These are phyloP conservation scores for Phyllosticta citriasiana DNA, from an alignment of 2,329 filamentous ascomycete genomes.

Conservation along the genomic window DNA sequence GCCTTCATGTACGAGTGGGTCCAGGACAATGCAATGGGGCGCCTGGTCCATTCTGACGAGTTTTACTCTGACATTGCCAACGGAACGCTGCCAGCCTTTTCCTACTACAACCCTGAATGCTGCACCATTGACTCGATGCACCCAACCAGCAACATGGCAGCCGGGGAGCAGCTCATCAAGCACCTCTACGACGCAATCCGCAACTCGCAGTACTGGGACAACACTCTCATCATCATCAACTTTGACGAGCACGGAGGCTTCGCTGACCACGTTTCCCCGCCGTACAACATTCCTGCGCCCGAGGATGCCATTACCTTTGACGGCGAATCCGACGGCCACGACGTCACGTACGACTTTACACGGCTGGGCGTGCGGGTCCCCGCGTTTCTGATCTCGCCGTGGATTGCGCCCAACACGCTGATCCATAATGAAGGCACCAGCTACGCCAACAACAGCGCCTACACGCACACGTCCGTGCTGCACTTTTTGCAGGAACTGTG, in stretches of 20 bases:
- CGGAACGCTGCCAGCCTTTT: slow-evolving; percentile 18
- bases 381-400: slow-evolving; percentile 28
- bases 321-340: slow-evolving; percentile 19
- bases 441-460: slow-evolving; percentile 2
- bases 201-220: slow-evolving; percentile 30
- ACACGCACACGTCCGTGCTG: slow-evolving; percentile 1
- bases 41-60: slow-evolving; percentile 18
- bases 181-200: slow-evolving; percentile 34
- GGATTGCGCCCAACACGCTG: slow-evolving; percentile 5
- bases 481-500: slow-evolving; percentile 28
- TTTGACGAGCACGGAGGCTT: slow-evolving; percentile 35
- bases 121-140: slow-evolving; percentile 28
- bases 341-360: slow-evolving; percentile 30
- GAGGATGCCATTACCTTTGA: slow-evolving; percentile 24
- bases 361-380: slow-evolving; percentile 31
- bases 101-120: slow-evolving; percentile 21
- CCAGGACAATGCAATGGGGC: slow-evolving; percentile 27
- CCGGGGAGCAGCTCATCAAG: slow-evolving; percentile 31
- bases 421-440: slow-evolving; percentile 2
- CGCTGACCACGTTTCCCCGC: slow-evolving; percentile 31
- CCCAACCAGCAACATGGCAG: slow-evolving; percentile 28
- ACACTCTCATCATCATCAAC: slow-evolving; percentile 30
- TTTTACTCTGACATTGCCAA: slow-evolving; percentile 17
- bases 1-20: slow-evolving; percentile 30
- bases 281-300: slow-evolving; percentile 25